Evolutionary conservation across 176 grass and related monocot genomes (phyloP), one percentile per base, ranked within the genome.

Genomic region (Carex kokanica): DNA sequence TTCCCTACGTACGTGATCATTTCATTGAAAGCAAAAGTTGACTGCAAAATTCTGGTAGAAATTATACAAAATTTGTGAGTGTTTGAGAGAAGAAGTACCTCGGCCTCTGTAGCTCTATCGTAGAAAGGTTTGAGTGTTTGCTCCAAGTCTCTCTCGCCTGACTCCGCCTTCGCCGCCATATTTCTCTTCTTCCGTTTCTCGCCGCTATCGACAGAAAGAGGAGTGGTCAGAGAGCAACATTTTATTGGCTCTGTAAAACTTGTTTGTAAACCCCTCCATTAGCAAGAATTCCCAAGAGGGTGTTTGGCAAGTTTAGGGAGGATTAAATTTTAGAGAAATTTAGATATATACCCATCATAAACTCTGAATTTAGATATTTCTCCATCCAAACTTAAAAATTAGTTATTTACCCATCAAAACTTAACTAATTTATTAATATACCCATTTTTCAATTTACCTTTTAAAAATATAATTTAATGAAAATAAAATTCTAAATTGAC

Each of bases 61-160:
- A 75, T 27, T 75, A 7, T 17, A 54, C 23, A 55, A 29, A 73
- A 13, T 15, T 15, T 32, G 0, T 25, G 20, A 25, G 68, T 13
- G 20, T 7, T 45, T 27, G 71, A 16, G 45, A 41, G 7, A 7
- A 0, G 41, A 43, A 43, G 41, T 43, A 43, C 94, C 94, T 97
- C 94, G 18, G 94, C 94, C 31, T 94, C 88, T 34, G 85, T 84
- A 41, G 94, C 92, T 61, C 94, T 90, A 18, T 89, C 56, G 52
- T 88, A 83, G 85, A 94, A 94, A 78, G 92, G 90, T 63, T 82
- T 89, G 8, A 97, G 94, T 29, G 83, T 73, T 21, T 77, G 82
- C 18, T 87, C 88, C 83, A 73, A 74, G 21, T 78, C 68, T 47
- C 54, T 27, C 66, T 79, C 83, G 60, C 20, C 59, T 2, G 40